Evolutionary conservation across 441 rosid species (phyloP), one percentile per base, ranked within the genome.

Genomic region (Hura crepitans): DNA sequence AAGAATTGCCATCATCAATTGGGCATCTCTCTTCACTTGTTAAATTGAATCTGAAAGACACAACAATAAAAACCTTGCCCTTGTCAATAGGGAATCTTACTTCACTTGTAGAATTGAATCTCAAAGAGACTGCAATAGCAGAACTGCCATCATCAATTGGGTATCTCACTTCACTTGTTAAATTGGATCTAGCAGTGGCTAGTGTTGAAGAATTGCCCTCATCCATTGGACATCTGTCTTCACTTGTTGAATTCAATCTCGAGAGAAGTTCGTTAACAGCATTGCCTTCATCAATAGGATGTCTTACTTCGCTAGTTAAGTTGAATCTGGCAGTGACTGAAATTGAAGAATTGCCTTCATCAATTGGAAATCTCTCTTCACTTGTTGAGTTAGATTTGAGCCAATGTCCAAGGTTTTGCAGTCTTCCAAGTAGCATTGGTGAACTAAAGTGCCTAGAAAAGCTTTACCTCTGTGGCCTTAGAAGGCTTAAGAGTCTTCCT

Each of bases 181-280:
- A 69, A 28, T 18, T 72, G 56, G 42, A 58, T 43, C 10, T 72
- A 47, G 42, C 58, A 47, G 22, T 46, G 42, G 20, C 71, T 61
- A 50, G 30, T n/a, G 64, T 75, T n/a, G 57, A 57, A 70, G 59
- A 69, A 17, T 30, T 75, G 5, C 74, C 78, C 33, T 56, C 22
- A 4, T 64, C 74, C 5, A 39, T 75, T 20, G 74, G 55, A 42
- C 17, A 65, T 27, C 70, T 69, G 18, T 28, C 72, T 12, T 69
- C 72, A 46, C 72, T 69, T 45, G 72, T 69, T 47, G 65, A 69
- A n/a, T 56, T 69, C 42, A 69, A 69, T 69, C 72, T 69, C 13
- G 47, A 69, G 31, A 69, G 59, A 61, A 69, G 65, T 69, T 4
- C 72, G 20, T 30, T 69, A 58, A 69, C 47, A 22, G 33, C 57